These are phyloP conservation scores for Hippophae tibetana DNA, from an alignment of 306 rosid species.

Conservation along the genomic window DNA sequence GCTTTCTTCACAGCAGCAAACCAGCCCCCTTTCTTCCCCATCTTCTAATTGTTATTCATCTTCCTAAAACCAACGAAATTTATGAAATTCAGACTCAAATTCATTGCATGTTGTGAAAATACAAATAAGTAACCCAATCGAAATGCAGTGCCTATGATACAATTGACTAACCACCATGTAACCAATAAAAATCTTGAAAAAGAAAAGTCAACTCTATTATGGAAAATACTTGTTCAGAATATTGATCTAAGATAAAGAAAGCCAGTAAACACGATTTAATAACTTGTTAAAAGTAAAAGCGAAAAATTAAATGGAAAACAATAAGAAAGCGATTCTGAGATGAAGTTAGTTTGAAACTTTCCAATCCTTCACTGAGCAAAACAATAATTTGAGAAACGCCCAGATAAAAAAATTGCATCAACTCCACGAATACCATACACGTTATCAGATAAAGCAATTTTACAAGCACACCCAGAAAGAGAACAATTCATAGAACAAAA, in stretches of 20 bases:
- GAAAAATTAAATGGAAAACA: conserved; percentile 7
- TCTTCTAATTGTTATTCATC: conserved; percentile 30
- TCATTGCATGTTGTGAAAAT: background rate
- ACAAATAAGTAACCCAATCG: too few species aligned
- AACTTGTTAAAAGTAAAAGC: conserved; percentile 5
- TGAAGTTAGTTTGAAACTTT: conserved; percentile 10
- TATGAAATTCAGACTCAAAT: conserved; percentile 12
- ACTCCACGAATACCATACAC: conserved; percentile 9
- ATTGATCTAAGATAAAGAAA: conserved; percentile 16
- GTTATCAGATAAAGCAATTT: background rate
- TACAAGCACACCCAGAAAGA: background rate
- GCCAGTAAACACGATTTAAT: conserved; percentile 7
- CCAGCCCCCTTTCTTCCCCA: conserved; percentile 95
- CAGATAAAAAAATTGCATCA: conserved; percentile 6
- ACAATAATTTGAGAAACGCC: conserved; percentile 16
- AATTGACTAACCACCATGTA: conserved; percentile 5
- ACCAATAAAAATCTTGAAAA: background rate
- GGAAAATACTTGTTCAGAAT: conserved; percentile 3
- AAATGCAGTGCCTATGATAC: background rate
- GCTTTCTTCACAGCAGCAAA: conserved; percentile 72
- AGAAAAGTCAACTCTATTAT: conserved; percentile 7
- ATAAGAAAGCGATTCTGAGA: conserved; percentile 12
- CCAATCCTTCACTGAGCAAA: conserved; percentile 11
- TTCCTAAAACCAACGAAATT: conserved; percentile 7
- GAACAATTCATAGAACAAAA: background rate